These are phyloP conservation scores for Neopestalotiopsis sp. DNA, from an alignment of 2,329 filamentous ascomycete genomes.

Conservation along the genomic window DNA sequence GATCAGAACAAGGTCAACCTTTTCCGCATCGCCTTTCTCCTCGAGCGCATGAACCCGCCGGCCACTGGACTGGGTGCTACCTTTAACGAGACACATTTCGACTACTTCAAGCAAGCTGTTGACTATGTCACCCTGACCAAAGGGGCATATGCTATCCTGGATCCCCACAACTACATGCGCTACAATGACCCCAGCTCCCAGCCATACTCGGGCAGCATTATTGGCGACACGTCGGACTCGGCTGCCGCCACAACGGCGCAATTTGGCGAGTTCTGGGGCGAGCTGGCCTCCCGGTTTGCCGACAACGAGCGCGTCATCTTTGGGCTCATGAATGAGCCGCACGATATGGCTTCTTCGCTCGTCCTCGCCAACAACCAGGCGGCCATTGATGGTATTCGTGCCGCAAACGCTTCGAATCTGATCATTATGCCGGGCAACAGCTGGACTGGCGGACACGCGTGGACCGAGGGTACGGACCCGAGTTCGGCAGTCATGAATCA, in stretches of 20 bases:
- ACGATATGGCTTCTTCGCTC: constrained; percentile 52
- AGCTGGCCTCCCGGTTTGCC: constrained; percentile 50
- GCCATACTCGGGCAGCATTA: constrained; percentile 52
- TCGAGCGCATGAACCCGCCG: constrained; percentile 55
- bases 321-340: constrained; percentile 56
- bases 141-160: constrained; percentile 51
- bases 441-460: constrained; percentile 54
- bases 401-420: constrained; percentile 47
- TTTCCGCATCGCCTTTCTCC: constrained; percentile 54
- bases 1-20: constrained; percentile 52
- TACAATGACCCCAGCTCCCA: constrained; percentile 57
- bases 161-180: constrained; percentile 60
- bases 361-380: constrained; percentile 53
- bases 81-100: constrained; percentile 57
- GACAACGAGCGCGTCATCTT: constrained; percentile 54
- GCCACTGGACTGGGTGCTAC: constrained; percentile 49
- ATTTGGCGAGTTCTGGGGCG: constrained; percentile 54
- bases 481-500: constrained; percentile 44
- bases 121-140: constrained; percentile 55
- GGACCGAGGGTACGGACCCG: constrained; percentile 46
- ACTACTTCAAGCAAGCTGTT: constrained; percentile 48
- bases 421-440: constrained; percentile 54
- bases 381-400: constrained; percentile 49
- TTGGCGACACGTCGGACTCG: constrained; percentile 50
- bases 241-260: constrained; percentile 51